Evolutionary conservation across 2,329 filamentous ascomycete species (phyloP).

Genomic region (Penicillium thymicola): DNA sequence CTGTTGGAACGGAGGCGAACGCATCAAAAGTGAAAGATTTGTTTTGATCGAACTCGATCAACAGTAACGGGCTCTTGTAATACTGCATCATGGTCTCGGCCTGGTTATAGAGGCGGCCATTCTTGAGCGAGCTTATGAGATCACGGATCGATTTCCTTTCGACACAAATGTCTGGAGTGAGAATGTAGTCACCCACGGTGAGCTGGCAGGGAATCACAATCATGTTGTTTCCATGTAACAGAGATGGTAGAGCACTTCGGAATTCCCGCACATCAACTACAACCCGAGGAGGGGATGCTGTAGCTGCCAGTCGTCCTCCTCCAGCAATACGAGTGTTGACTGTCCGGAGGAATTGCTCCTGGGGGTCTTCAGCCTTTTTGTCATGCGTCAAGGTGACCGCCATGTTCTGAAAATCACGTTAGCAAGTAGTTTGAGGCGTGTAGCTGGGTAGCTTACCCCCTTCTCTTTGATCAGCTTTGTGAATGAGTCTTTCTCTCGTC

Average conservation of each 20-base stretch:
- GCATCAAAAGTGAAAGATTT: conserved; percentile 94
- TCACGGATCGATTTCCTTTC: conserved; percentile 93
- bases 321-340: conserved; percentile 96
- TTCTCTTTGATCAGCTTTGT: conserved; percentile 93
- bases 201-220: conserved; percentile 90
- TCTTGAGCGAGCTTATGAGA: conserved; percentile 84
- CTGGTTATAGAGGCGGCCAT: conserved; percentile 88
- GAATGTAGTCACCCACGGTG: conserved; percentile 93
- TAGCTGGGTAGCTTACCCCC: conserved; percentile 50
- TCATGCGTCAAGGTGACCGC: conserved; percentile 79
- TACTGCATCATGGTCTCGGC: conserved; percentile 91
- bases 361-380: conserved; percentile 69
- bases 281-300: conserved; percentile 80
- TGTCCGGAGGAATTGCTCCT: conserved; percentile 89
- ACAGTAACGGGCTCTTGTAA: conserved; percentile 83
- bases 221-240: conserved; percentile 85
- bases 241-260: conserved; percentile 82
- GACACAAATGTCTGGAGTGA: conserved; percentile 86
- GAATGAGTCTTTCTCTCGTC: conserved; percentile 95
- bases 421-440: conserved; percentile 5
- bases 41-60: conserved; percentile 97
- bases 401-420: conserved; percentile 59
- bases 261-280: conserved; percentile 97
- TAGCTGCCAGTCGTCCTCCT: conserved; percentile 78
- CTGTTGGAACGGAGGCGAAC: conserved; percentile 41